Evolutionary conservation across 371 early-diverging fungal genomes (phyloP).

Genomic region (Syncephalastrum racemosum): DNA sequence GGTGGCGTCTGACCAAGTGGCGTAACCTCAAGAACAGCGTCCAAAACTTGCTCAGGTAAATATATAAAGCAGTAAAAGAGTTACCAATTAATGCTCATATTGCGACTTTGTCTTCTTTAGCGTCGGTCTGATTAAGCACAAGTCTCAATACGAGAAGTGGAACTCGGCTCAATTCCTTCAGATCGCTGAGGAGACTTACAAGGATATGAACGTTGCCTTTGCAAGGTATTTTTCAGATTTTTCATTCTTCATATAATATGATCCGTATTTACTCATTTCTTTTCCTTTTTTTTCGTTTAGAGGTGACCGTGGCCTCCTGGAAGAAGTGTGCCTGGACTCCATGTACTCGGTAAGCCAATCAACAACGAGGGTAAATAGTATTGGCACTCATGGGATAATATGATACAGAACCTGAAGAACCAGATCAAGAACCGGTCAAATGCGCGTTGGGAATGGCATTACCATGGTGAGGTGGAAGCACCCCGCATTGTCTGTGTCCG

Average conservation of each 20-base stretch:
- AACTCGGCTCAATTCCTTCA: constrained; percentile 51
- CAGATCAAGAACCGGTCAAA: constrained; percentile 62
- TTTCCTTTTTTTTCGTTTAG: constrained; percentile 15
- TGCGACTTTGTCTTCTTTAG: constrained; percentile 23
- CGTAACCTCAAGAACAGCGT: constrained; percentile 50
- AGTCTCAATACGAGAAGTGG: constrained; percentile 54
- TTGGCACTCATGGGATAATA: neutral
- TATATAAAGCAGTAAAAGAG: neutral
- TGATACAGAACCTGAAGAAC: constrained; percentile 58
- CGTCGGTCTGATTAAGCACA: constrained; percentile 51
- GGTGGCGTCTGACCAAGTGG: constrained; percentile 53
- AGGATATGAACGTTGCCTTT: constrained; percentile 74
- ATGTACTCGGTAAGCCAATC: constrained; percentile 55
- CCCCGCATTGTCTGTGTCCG: constrained; percentile 69
- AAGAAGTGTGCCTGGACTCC: constrained; percentile 61
- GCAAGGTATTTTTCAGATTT: constrained; percentile 55
- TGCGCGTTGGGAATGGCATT: constrained; percentile 67
- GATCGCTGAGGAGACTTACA: constrained; percentile 63
- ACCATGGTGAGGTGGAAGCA: constrained; percentile 56
- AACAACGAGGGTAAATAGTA: no score
- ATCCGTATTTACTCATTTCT: neutral
- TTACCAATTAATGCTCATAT: constrained; percentile 1
- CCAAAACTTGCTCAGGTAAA: constrained; percentile 49
- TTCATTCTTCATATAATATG: neutral
- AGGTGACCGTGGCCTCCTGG: constrained; percentile 62